These are phyloP conservation scores for Neohortaea acidophila DNA, from an alignment of 495 filamentous ascomycete species.

Conservation along the genomic window DNA sequence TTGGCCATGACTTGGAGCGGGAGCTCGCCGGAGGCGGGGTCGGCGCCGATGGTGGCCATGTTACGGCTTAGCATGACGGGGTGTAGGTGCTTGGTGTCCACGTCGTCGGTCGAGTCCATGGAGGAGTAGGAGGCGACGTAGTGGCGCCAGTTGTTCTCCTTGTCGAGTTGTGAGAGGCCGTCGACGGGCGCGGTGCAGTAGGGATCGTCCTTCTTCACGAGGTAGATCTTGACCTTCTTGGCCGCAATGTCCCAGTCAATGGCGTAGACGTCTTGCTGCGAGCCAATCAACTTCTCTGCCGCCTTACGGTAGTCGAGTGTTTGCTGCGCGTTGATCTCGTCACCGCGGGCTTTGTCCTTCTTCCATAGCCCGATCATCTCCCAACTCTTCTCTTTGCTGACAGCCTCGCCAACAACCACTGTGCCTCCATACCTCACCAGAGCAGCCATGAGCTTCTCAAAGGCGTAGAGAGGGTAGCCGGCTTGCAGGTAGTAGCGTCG, in stretches of 20 bases:
- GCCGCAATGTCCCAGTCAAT: constrained; percentile 48
- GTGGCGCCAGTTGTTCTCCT: constrained; percentile 64
- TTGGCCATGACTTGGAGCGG: constrained; percentile 3
- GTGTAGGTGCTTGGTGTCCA: constrained; percentile 46
- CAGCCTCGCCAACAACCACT: constrained; percentile 58
- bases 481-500: constrained; percentile 74
- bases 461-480: constrained; percentile 80
- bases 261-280: constrained; percentile 78
- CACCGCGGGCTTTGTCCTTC: constrained; percentile 51
- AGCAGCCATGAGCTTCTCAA: constrained; percentile 66
- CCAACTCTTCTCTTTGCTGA: constrained; percentile 69
- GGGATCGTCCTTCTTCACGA: constrained; percentile 64
- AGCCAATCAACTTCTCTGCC: constrained; percentile 60
- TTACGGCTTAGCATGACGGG: constrained; percentile 49
- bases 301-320: constrained; percentile 78
- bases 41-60: constrained; percentile 39
- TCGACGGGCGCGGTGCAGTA: constrained; percentile 60
- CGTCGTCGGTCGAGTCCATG: constrained; percentile 76
- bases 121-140: constrained; percentile 85
- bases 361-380: constrained; percentile 75
- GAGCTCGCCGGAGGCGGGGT: constrained; percentile 19
- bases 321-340: constrained; percentile 60
- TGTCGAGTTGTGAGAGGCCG: constrained; percentile 32
- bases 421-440: constrained; percentile 58
- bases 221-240: constrained; percentile 46